Conservation (phyloP, 1,139 yeast genomes). For the Schwanniomyces etchellsii region DNA sequence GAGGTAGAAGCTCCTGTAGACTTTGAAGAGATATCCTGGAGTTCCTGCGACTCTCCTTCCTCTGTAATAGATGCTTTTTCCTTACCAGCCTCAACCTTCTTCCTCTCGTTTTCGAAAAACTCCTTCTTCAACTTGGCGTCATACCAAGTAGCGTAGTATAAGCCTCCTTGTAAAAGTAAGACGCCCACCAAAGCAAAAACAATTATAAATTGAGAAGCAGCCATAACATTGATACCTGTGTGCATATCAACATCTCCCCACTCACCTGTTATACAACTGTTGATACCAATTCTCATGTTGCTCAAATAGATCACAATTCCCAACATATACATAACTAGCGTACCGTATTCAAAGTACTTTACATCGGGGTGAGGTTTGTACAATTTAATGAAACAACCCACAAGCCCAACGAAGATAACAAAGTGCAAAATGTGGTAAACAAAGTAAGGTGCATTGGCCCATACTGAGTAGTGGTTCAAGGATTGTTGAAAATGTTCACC, state of each 20-base stretch:
- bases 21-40: no score
- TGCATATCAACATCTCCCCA: slow-evolving; percentile 93
- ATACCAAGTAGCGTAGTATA: slow-evolving; percentile 84
- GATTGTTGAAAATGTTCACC: slow-evolving; percentile 55
- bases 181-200: slow-evolving; percentile 72
- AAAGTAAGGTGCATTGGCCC: slow-evolving; percentile 60
- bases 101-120: no score
- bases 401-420: slow-evolving; percentile 55
- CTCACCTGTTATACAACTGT: slow-evolving; percentile 59
- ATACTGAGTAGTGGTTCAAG: slow-evolving; percentile 63
- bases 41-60: no score
- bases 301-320: slow-evolving; percentile 77
- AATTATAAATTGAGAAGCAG: slow-evolving; percentile 80
- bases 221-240: slow-evolving; percentile 87
- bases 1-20: slow-evolving; percentile 18
- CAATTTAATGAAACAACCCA: slow-evolving; percentile 72
- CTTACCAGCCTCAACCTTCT: no score
- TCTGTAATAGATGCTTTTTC: no score
- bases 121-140: slow-evolving; percentile 51
- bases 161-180: slow-evolving; percentile 76
- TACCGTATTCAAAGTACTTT: slow-evolving; percentile 84
- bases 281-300: slow-evolving; percentile 77
- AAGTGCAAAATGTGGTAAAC: slow-evolving; percentile 59
- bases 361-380: slow-evolving; percentile 82
- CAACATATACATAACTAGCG: slow-evolving; percentile 64